A percentile compares a stretch with the other conserved stretches of the same genome.
phyloP scores from a whole-genome alignment of 2,329 filamentous ascomycete genomes.

The Parascedosporium putredinis region DNA sequence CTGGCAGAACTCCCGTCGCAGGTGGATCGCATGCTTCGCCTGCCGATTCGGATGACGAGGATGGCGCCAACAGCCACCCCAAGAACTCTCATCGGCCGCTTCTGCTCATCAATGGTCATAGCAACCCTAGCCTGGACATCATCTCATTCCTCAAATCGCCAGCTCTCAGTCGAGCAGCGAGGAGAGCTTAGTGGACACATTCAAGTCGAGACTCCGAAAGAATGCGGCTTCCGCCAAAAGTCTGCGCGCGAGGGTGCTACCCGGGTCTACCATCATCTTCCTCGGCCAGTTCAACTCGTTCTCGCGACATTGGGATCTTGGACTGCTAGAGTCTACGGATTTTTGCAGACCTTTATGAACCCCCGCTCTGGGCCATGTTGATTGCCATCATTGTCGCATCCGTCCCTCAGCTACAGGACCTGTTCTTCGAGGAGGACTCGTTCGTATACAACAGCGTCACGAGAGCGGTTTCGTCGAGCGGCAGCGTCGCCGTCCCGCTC shows the following conservation, averaged over 20 bases:
- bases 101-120: not conserved
- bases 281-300: slow-evolving; percentile 27
- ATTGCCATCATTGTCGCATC: slow-evolving; percentile 84
- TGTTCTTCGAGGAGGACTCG: slow-evolving; percentile 83
- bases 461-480: slow-evolving; percentile 72
- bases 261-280: slow-evolving; percentile 27
- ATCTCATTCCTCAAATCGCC: slow-evolving; percentile 40
- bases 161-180: not conserved
- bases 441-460: slow-evolving; percentile 92
- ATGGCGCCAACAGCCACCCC: slow-evolving; percentile 16
- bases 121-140: slow-evolving; percentile 24
- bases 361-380: slow-evolving; percentile 97
- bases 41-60: slow-evolving; percentile 38
- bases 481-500: slow-evolving; percentile 83
- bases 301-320: slow-evolving; percentile 19
- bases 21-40: slow-evolving; percentile 39
- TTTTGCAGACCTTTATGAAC: slow-evolving; percentile 93
- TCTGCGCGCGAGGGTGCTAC: slow-evolving; percentile 14
- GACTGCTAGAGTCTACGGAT: slow-evolving; percentile 41
- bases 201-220: slow-evolving; percentile 11
- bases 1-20: slow-evolving; percentile 43
- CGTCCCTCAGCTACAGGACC: slow-evolving; percentile 65
- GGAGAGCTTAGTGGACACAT: not conserved
- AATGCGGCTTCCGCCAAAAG: slow-evolving; percentile 16
- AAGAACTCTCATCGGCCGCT: slow-evolving; percentile 18